Conservation (phyloP, 176 grass and related monocot genomes). For the Carex pumila region DNA sequence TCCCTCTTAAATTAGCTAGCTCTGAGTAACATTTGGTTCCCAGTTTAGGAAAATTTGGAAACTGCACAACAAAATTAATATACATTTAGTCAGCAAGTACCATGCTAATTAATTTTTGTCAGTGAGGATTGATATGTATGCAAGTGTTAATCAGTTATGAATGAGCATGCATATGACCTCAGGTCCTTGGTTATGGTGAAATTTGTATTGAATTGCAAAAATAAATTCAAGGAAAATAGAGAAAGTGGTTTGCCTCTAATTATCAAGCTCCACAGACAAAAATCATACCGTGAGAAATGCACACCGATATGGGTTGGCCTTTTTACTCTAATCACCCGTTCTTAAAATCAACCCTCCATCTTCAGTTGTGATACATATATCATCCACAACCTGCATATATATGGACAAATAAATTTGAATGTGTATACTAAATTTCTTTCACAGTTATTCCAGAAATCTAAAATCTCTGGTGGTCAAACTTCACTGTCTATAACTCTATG, state of each 20-base stretch:
- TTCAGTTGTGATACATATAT: conserved; percentile 14
- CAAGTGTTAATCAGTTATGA: neutral
- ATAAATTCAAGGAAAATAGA: neutral
- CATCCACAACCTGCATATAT: conserved; percentile 10
- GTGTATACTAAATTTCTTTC: neutral
- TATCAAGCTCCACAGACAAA: neutral
- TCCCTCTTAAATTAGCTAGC: conserved; percentile 1
- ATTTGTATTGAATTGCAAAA: neutral
- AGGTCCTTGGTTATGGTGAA: neutral
- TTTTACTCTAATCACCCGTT: conserved; percentile 2
- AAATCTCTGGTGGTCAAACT: neutral
- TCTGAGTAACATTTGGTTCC: neutral
- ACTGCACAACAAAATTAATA: neutral
- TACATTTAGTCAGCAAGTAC: neutral
- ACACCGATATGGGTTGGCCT: neutral
- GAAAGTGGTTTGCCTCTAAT: neutral
- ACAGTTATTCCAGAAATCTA: neutral
- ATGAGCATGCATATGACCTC: neutral
- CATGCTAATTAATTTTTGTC: neutral
- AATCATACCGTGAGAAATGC: neutral
- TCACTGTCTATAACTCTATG: neutral
- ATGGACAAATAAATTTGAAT: neutral
- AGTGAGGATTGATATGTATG: neutral
- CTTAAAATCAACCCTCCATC: conserved; percentile 19
- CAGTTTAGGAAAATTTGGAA: neutral